Conservation (phyloP, 805 yeast genomes). For the Kluyveromyces aestuarii region DNA sequence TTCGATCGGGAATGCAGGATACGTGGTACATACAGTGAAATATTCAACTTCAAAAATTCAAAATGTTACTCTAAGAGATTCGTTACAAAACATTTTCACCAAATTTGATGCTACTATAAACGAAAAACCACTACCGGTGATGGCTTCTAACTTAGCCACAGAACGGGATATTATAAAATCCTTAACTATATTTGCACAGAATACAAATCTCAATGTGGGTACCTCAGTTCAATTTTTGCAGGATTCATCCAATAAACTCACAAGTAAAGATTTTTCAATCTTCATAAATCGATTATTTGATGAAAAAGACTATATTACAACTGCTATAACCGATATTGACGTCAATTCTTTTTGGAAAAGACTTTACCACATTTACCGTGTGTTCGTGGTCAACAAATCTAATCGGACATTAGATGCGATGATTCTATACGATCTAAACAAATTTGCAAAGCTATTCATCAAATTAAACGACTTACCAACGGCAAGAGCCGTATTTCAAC, state of each 20-base stretch:
- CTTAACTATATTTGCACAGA: neutral
- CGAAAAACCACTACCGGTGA: neutral
- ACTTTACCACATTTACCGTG: slow-evolving; percentile 2
- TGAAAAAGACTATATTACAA: neutral
- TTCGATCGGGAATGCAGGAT: neutral
- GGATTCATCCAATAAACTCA: neutral
- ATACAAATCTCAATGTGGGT: neutral
- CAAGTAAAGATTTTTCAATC: neutral
- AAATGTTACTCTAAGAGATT: neutral
- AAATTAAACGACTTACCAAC: slow-evolving; percentile 13
- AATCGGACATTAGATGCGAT: slow-evolving; percentile 5
- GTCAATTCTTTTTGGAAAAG: neutral
- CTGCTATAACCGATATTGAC: neutral
- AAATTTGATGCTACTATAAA: neutral
- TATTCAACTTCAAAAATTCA: neutral
- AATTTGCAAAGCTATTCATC: slow-evolving; percentile 11
- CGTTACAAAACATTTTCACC: neutral
- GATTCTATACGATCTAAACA: slow-evolving; percentile 13
- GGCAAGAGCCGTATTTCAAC: slow-evolving; percentile 15
- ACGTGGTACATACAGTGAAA: neutral
- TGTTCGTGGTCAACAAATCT: slow-evolving; percentile 1
- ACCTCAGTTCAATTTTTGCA: neutral
- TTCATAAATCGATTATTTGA: neutral
- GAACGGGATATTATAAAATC: neutral
- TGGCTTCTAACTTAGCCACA: neutral